Conservation (phyloP, 495 filamentous ascomycete genomes). For the Tuber brumale region DNA sequence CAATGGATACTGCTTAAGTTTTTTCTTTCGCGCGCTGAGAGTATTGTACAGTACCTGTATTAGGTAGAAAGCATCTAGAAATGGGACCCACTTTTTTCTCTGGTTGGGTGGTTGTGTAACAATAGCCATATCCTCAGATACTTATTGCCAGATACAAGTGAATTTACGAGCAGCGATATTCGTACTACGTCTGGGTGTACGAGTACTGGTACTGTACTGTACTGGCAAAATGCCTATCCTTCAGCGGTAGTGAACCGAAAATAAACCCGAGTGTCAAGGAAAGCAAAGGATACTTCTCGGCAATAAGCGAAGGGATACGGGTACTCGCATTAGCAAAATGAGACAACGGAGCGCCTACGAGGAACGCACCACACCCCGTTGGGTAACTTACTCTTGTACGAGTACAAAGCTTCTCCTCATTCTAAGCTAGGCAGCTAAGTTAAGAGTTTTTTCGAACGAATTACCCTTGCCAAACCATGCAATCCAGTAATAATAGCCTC, state of each 20-base stretch:
- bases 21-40: not conserved
- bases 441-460: not conserved
- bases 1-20: not conserved
- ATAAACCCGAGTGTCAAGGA: not conserved
- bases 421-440: not conserved
- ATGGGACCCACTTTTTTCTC: not conserved
- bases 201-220: not conserved
- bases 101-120: not conserved
- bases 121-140: not conserved
- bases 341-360: not conserved
- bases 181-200: not conserved
- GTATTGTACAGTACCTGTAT: not conserved
- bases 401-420: not conserved
- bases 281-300: not conserved
- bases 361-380: not conserved
- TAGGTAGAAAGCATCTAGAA: not conserved
- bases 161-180: not conserved
- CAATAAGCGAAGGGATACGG: not conserved
- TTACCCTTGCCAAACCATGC: not conserved
- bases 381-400: not conserved
- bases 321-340: not conserved
- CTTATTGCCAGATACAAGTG: not conserved
- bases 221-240: not conserved
- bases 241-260: not conserved
- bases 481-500: not conserved